Evolutionary conservation across 805 yeast genomes (phyloP), one percentile per base, ranked within the genome.

Genomic region (Kazachstania taianensis): DNA sequence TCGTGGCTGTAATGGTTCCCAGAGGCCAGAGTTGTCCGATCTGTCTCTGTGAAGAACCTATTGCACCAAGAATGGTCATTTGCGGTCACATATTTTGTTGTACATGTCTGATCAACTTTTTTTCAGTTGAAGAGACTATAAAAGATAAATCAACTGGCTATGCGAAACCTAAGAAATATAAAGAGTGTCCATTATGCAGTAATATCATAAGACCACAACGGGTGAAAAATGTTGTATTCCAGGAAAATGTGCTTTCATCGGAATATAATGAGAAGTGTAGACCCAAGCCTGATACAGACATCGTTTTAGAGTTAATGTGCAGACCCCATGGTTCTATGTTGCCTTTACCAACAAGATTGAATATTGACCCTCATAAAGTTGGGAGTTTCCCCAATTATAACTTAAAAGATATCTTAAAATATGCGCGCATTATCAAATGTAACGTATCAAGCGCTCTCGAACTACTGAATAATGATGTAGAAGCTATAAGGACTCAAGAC

Each of bases 31-130:
- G 78, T 26, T 92, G 99, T 53, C 97, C 98, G 0, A 89, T 92
- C 19, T 92, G 99, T 55, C 63, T 92, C 10, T 70, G 78, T 22
- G 94, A 84, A 34, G 78, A 76, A 10, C 82, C 92, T 10, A 72
- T 81, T 13, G 96, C 96, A 0, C 96, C 98, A 2, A 66, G 97
- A 37, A 94, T 92, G 97, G 77, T 85, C 20, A 70, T 77, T 9
- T 92, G 99, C 62, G 98, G 99, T 5, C 99, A 92, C 53, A 70
- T 86, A 12, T 74, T 92, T 50, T 92, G 99, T 53, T 67, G 74
- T 37, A 74, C 86, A 10, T 92, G 99, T 56, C 58, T 89, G 20
- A 56, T 86, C 37, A 72, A 86, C 30, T 73, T 82, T 48, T 62
- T 84, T 30, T 43, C 53, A 13, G 38, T 43, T 30, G 81, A 73